Conservation (phyloP, 148 eudicot species). For the Tetragonia tetragonoides region DNA sequence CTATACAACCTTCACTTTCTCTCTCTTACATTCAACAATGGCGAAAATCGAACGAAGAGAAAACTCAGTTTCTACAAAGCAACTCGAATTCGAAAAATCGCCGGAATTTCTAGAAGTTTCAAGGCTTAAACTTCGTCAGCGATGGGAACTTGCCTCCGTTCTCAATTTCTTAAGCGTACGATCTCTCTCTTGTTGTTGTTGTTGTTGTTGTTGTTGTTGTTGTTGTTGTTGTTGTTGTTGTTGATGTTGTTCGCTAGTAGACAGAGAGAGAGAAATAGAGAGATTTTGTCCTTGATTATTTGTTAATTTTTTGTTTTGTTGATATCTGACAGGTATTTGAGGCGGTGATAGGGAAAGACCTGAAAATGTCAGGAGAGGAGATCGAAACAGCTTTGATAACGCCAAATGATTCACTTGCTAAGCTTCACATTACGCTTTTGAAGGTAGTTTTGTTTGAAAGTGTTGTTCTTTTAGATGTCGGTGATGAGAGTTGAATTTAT, state of each 20-base stretch:
- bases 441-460: constrained; percentile 40
- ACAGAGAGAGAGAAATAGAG: neutral
- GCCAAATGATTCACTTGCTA: constrained; percentile 53
- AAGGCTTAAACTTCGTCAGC: constrained; percentile 44
- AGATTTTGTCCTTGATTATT: neutral
- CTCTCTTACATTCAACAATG: constrained; percentile 16
- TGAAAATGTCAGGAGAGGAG: constrained; percentile 70
- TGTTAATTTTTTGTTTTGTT: neutral
- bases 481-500: too few species aligned
- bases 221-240: neutral
- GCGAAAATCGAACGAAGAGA: constrained; percentile 9
- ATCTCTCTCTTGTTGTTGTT: constrained; percentile 5
- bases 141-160: constrained; percentile 83
- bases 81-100: constrained; percentile 22
- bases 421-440: constrained; percentile 66
- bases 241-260: neutral
- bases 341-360: constrained; percentile 54
- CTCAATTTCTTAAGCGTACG: constrained; percentile 60
- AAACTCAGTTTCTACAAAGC: constrained; percentile 4
- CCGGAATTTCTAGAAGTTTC: constrained; percentile 21
- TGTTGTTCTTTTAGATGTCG: neutral
- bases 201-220: neutral
- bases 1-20: neutral
- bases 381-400: constrained; percentile 68
- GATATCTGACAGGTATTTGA: constrained; percentile 58